Evolutionary conservation across 805 yeast species (phyloP).

Genomic region (Saturnispora hagleri): DNA sequence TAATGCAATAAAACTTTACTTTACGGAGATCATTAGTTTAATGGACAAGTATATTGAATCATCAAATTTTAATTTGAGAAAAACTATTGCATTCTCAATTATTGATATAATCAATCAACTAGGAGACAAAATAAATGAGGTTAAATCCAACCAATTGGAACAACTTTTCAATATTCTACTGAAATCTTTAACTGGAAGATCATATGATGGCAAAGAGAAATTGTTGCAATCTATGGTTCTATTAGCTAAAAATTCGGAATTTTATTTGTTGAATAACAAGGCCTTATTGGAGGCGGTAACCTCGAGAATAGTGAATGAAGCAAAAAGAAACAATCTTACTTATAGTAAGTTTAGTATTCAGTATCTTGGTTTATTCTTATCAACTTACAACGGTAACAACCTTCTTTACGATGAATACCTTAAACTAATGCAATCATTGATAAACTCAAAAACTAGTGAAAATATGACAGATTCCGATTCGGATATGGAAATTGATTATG

Average conservation of each 20-base stretch:
- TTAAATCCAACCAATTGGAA: slow-evolving; percentile 15
- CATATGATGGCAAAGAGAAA: slow-evolving; percentile 83
- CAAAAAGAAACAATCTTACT: slow-evolving; percentile 52
- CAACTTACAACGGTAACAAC: slow-evolving; percentile 20
- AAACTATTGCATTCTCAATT: slow-evolving; percentile 59
- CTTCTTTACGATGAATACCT: slow-evolving; percentile 32
- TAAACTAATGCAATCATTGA: slow-evolving; percentile 19
- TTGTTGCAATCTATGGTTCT: slow-evolving; percentile 63
- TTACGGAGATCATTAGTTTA: slow-evolving; percentile 54
- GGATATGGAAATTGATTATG: slow-evolving; percentile 11
- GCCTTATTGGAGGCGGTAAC: slow-evolving; percentile 32
- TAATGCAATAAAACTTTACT: slow-evolving; percentile 59
- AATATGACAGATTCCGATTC: slow-evolving; percentile 32
- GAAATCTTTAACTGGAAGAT: slow-evolving; percentile 60
- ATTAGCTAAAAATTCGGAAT: slow-evolving; percentile 39
- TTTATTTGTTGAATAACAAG: slow-evolving; percentile 23
- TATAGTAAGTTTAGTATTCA: slow-evolving; percentile 53
- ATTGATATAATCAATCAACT: slow-evolving; percentile 47
- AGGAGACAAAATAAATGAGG: slow-evolving; percentile 20
- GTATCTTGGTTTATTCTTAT: slow-evolving; percentile 40
- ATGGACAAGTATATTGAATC: slow-evolving; percentile 44
- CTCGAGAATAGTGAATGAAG: slow-evolving; percentile 46
- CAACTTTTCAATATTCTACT: slow-evolving; percentile 46
- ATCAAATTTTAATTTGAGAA: slow-evolving; percentile 53
- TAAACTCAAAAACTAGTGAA: slow-evolving; percentile 19